Evolutionary conservation across 805 yeast genomes (phyloP).

Genomic region (Zygosaccharomyces pseudorouxii): DNA sequence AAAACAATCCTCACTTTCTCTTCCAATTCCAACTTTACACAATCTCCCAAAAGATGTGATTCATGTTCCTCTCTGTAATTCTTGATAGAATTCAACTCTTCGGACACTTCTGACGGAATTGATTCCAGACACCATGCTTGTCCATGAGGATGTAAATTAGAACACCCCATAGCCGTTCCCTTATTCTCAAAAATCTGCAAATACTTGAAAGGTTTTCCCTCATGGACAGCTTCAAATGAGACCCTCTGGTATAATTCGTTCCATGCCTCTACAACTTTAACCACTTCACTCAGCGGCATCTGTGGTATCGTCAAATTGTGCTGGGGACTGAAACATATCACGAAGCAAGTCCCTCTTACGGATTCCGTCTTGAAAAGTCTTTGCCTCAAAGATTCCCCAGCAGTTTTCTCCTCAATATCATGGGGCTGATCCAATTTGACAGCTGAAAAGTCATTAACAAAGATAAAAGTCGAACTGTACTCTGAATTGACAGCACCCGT

Average conservation of each 20-base stretch:
- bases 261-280: conserved; percentile 58
- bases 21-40: conserved; percentile 50
- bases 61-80: conserved; percentile 43
- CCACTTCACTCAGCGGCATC: conserved; percentile 46
- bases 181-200: conserved; percentile 73
- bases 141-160: conserved; percentile 79
- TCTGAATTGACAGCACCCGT: conserved; percentile 56
- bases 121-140: conserved; percentile 72
- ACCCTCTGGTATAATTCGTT: conserved; percentile 45
- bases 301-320: conserved; percentile 64
- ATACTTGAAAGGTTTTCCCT: conserved; percentile 48
- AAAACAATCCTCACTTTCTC: conserved; percentile 50
- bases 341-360: conserved; percentile 64
- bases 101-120: conserved; percentile 61
- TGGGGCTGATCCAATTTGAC: conserved; percentile 53
- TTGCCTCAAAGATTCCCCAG: conserved; percentile 30
- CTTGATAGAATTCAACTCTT: conserved; percentile 50
- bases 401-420: conserved; percentile 13
- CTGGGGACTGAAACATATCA: conserved; percentile 67
- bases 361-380: conserved; percentile 51
- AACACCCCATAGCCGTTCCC: conserved; percentile 78
- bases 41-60: conserved; percentile 56
- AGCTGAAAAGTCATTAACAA: conserved; percentile 68
- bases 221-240: conserved; percentile 35
- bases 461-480: conserved; percentile 54